These are phyloP conservation scores for Basidiobolus meristosporus DNA, from an alignment of 371 early-diverging fungal species.

Conservation along the genomic window DNA sequence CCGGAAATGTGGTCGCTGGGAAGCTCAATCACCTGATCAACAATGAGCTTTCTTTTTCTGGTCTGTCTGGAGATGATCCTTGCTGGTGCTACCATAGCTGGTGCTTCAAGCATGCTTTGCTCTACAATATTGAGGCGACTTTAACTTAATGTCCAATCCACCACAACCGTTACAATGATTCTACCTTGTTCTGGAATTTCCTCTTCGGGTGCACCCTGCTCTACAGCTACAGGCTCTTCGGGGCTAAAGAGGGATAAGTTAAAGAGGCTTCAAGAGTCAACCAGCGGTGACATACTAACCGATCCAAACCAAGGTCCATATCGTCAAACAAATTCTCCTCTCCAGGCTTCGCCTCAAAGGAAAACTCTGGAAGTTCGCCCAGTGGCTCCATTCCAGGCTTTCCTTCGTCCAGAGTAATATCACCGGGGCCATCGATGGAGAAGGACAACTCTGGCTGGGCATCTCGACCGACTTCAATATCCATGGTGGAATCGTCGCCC, in stretches of 20 bases:
- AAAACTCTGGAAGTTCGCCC: too few relatives aligned
- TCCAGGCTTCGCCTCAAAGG: too few relatives aligned
- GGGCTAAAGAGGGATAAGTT: too few relatives aligned
- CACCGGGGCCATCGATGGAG: neutral
- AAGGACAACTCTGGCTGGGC: constrained; percentile 3
- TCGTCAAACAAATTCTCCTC: too few relatives aligned
- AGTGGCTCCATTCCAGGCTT: too few relatives aligned
- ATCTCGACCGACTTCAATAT: constrained; percentile 14
- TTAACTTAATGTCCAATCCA: constrained; percentile 2
- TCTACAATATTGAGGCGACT: constrained; percentile 7
- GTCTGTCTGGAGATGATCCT: neutral
- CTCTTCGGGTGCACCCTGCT: too few relatives aligned
- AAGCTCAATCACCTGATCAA: constrained; percentile 51
- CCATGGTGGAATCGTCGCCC: constrained; percentile 8
- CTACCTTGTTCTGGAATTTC: too few relatives aligned
- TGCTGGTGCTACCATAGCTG: neutral
- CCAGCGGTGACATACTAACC: too few relatives aligned
- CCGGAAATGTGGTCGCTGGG: constrained; percentile 22
- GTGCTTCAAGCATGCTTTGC: constrained; percentile 4
- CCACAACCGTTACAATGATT: constrained; percentile 4
- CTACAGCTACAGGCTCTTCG: too few relatives aligned
- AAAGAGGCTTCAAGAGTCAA: too few relatives aligned
- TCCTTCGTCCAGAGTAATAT: too few relatives aligned
- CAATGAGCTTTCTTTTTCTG: constrained; percentile 33
- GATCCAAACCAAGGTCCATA: too few relatives aligned